Percentiles rank a stretch among this genome's conserved stretches.
phyloP scores from a whole-genome alignment of 2,329 filamentous ascomycete species.

The Xylaria sp. region DNA sequence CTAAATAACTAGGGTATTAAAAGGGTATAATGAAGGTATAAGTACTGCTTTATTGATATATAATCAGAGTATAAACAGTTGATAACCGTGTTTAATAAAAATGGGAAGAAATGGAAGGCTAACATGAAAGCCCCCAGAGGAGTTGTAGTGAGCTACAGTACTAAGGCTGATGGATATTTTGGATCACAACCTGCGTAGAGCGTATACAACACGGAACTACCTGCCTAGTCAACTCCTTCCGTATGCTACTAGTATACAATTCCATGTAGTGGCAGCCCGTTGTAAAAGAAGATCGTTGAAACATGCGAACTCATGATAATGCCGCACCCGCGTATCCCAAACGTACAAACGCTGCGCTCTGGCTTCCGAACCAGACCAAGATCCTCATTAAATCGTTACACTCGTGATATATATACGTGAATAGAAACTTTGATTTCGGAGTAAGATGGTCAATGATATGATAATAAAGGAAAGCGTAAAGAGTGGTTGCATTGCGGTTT shows the following conservation, averaged over 20 bases:
- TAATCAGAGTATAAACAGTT: too few species aligned
- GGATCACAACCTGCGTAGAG: neutral
- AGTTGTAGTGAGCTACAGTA: too few species aligned
- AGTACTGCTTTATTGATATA: too few species aligned
- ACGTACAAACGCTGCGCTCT: neutral
- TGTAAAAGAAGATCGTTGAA: neutral
- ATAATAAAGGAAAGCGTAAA: neutral
- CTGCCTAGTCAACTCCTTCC: neutral
- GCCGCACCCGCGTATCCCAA: neutral
- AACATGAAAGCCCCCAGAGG: too few species aligned
- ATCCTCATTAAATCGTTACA: slow-evolving; percentile 33
- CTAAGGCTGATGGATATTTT: too few species aligned
- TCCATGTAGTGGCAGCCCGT: neutral
- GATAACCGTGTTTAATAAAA: too few species aligned
- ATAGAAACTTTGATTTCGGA: slow-evolving; percentile 14
- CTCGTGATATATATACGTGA: slow-evolving; percentile 32
- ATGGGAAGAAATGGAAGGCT: too few species aligned
- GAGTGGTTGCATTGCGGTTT: slow-evolving; percentile 5
- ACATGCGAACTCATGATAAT: slow-evolving; percentile 14
- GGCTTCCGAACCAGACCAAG: slow-evolving; percentile 1
- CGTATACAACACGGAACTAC: neutral
- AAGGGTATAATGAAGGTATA: too few species aligned
- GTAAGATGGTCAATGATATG: neutral
- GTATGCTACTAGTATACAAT: slow-evolving; percentile 13
- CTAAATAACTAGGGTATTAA: too few species aligned